Percentiles rank a stretch among this genome's conserved stretches.
Conservation (phyloP, 331 rosid genomes). For the Quercus phellos region DNA sequence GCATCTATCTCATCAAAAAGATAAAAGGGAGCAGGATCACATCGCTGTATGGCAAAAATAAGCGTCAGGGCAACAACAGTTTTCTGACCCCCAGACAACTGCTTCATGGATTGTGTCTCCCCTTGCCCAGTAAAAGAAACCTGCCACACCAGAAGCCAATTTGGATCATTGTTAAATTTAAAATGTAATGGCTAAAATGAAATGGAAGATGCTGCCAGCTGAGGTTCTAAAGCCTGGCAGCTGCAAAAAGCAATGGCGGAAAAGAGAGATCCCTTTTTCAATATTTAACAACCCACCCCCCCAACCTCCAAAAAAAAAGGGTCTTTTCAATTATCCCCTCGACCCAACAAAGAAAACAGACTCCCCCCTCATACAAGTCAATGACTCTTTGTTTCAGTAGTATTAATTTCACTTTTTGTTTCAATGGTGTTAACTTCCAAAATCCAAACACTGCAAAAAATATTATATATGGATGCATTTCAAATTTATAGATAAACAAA, state of each 20-base stretch:
- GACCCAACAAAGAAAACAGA: too few relatives aligned
- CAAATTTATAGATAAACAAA: too few relatives aligned
- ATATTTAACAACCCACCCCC: too few relatives aligned
- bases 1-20: conserved; percentile 98
- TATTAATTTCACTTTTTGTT: too few relatives aligned
- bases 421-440: too few relatives aligned
- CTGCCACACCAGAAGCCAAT: conserved; percentile 37
- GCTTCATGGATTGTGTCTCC: conserved; percentile 98
- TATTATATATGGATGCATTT: too few relatives aligned
- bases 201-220: not conserved
- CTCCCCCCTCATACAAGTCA: too few relatives aligned
- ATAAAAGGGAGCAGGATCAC: conserved; percentile 99
- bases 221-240: not conserved
- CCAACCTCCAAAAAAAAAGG: too few relatives aligned
- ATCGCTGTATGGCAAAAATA: conserved; percentile 95
- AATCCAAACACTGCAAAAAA: too few relatives aligned
- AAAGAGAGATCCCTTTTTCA: not conserved
- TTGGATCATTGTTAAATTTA: not conserved
- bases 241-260: not conserved
- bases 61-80: conserved; percentile 98
- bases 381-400: too few relatives aligned
- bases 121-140: conserved; percentile 99
- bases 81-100: conserved; percentile 96
- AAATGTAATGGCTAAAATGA: not conserved
- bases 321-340: too few relatives aligned